Percentiles rank a stretch among this genome's conserved stretches.
These are phyloP conservation scores for Carex sylvatica DNA, from an alignment of 202 grass and related monocot genomes.

Conservation along the genomic window DNA sequence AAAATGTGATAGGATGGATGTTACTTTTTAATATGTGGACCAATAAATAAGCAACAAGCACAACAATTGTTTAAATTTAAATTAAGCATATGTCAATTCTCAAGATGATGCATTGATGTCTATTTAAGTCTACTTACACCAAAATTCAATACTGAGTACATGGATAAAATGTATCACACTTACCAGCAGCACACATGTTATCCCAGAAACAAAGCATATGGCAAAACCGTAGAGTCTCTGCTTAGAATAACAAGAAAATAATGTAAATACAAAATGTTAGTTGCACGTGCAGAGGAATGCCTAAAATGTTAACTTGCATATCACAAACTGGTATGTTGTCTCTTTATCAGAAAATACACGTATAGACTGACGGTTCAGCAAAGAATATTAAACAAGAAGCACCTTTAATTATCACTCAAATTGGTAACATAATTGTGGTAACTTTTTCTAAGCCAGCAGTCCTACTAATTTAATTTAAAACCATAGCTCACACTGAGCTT, in stretches of 20 bases:
- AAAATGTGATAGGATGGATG: background rate
- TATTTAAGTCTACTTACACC: background rate
- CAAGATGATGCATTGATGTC: background rate
- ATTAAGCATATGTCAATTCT: background rate
- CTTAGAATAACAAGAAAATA: constrained; percentile 15
- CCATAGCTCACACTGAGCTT: background rate
- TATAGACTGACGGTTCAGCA: background rate
- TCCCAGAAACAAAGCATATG: constrained; percentile 77
- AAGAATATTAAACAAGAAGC: no score
- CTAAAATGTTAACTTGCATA: background rate
- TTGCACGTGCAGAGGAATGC: background rate
- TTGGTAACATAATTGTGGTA: no score
- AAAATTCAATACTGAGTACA: background rate
- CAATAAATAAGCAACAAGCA: background rate
- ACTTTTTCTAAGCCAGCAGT: background rate
- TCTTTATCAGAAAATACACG: background rate
- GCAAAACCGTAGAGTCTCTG: constrained; percentile 98
- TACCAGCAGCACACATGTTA: constrained; percentile 90
- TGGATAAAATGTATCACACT: constrained; percentile 20
- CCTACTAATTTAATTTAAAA: background rate
- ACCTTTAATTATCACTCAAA: no score
- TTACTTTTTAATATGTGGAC: background rate
- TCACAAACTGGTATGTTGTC: background rate
- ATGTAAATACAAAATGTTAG: constrained; percentile 23
- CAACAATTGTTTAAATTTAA: background rate